Conservation (phyloP, 495 filamentous ascomycete genomes). For the Oidiodendron maius region DNA sequence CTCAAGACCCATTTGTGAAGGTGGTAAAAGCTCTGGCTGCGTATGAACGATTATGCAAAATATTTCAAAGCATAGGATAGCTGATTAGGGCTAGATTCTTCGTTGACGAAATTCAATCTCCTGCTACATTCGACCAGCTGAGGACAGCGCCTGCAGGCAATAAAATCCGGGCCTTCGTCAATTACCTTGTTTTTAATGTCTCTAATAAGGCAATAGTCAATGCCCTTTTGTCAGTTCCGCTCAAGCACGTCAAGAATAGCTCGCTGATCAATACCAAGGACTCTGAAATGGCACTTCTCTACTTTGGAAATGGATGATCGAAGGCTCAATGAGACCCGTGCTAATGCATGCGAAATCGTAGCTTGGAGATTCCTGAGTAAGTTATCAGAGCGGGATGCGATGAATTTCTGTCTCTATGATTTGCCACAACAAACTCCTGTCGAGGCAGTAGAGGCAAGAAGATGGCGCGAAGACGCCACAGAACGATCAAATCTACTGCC, state of each 20-base stretch:
- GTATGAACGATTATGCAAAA: conserved; percentile 31
- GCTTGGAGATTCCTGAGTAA: conserved; percentile 84
- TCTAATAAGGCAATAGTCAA: conserved; percentile 72
- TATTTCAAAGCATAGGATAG: conserved; percentile 1
- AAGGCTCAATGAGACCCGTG: conserved; percentile 68
- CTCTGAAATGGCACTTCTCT: conserved; percentile 73
- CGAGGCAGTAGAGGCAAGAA: neutral
- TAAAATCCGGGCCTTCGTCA: conserved; percentile 57
- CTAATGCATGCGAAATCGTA: conserved; percentile 83
- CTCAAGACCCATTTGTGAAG: conserved; percentile 57
- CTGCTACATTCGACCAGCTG: conserved; percentile 76
- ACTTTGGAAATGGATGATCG: conserved; percentile 57
- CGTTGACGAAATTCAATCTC: conserved; percentile 54
- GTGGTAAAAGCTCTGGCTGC: conserved; percentile 64
- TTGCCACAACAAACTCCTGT: conserved; percentile 39
- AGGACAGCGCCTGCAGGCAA: conserved; percentile 60
- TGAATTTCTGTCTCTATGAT: conserved; percentile 81
- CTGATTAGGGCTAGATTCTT: conserved; percentile 49
- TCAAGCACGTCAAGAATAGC: neutral
- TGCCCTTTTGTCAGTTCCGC: conserved; percentile 61
- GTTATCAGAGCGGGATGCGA: conserved; percentile 71
- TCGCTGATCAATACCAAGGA: conserved; percentile 37
- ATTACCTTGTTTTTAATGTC: conserved; percentile 55
- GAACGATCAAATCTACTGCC: conserved; percentile 19
- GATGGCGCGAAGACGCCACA: conserved; percentile 17